These are phyloP conservation scores for Colletotrichum liriopes DNA, from an alignment of 2,329 filamentous ascomycete genomes.

Conservation along the genomic window DNA sequence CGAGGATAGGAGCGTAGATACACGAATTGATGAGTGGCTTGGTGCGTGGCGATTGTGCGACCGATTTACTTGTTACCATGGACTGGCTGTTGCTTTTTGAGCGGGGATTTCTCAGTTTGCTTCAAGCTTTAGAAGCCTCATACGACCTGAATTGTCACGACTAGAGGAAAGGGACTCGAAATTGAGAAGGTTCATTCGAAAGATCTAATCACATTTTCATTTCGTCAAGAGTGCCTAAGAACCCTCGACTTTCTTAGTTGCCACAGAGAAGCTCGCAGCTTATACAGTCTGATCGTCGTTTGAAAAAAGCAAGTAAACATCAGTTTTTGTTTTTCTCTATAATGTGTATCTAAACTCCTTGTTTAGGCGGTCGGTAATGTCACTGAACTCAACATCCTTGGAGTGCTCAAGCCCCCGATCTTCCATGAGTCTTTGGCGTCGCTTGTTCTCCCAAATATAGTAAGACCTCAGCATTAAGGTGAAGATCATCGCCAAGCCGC, in stretches of 20 bases:
- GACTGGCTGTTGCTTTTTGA: not conserved
- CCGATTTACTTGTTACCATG: not conserved
- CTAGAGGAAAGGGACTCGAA: too few species aligned
- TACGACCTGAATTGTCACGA: too few species aligned
- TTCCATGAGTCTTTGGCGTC: conserved; percentile 58
- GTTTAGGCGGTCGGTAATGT: conserved; percentile 77
- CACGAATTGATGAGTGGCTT: not conserved
- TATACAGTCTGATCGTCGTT: too few species aligned
- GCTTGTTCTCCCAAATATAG: conserved; percentile 34
- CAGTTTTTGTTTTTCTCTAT: not conserved
- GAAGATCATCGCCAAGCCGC: conserved; percentile 50
- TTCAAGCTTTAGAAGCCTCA: accelerated
- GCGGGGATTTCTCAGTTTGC: too few species aligned
- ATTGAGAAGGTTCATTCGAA: too few species aligned
- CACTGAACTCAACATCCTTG: conserved; percentile 70
- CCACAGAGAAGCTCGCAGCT: too few species aligned
- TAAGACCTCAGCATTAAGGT: conserved; percentile 24
- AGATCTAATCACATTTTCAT: too few species aligned
- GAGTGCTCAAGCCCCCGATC: conserved; percentile 61
- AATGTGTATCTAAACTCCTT: conserved; percentile 68
- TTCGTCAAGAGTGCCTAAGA: too few species aligned
- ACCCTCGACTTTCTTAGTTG: too few species aligned
- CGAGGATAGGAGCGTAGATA: not conserved
- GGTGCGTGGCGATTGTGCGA: not conserved
- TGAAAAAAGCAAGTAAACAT: too few species aligned